These are phyloP conservation scores for Holtermannia corniformis DNA, from an alignment of 768 basidiomycete species.

Conservation along the genomic window DNA sequence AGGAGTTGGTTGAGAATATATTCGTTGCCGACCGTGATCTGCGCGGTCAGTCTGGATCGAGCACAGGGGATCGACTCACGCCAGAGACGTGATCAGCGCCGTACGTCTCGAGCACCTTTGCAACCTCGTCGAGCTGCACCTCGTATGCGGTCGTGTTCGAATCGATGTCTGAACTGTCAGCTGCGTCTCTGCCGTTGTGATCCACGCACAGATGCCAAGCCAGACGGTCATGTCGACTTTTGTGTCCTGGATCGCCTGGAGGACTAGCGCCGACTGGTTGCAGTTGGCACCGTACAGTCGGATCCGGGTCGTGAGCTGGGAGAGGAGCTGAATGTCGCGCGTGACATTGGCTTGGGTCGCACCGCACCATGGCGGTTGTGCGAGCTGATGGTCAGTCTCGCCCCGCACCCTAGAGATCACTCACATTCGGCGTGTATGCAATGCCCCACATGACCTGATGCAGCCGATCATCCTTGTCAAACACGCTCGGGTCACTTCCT, in stretches of 20 bases:
- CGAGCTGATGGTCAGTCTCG: constrained; percentile 6
- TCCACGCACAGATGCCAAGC: constrained; percentile 37
- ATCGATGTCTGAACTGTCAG: constrained; percentile 46
- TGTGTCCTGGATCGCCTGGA: constrained; percentile 82
- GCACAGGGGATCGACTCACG: constrained; percentile 11
- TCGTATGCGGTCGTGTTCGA: constrained; percentile 55
- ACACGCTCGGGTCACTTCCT: constrained; percentile 63
- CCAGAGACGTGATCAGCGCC: constrained; percentile 68
- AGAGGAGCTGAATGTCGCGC: constrained; percentile 51
- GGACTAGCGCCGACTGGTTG: constrained; percentile 45
- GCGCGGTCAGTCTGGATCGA: not conserved
- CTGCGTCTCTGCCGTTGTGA: constrained; percentile 44
- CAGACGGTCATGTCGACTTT: constrained; percentile 77
- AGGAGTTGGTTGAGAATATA: constrained; percentile 57
- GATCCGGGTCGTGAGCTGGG: constrained; percentile 61
- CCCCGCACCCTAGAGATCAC: constrained; percentile 1
- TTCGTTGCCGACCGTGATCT: constrained; percentile 83
- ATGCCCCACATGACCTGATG: constrained; percentile 72
- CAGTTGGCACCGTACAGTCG: constrained; percentile 61
- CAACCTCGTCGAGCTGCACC: constrained; percentile 61
- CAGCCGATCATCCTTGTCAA: constrained; percentile 58
- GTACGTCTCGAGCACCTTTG: constrained; percentile 62
- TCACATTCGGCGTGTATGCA: constrained; percentile 64
- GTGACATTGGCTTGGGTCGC: constrained; percentile 35
- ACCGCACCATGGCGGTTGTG: constrained; percentile 26